A percentile compares a stretch with the other conserved stretches of the same genome.
Conservation (phyloP, 805 yeast species). For the Geotrichum ghanense region DNA sequence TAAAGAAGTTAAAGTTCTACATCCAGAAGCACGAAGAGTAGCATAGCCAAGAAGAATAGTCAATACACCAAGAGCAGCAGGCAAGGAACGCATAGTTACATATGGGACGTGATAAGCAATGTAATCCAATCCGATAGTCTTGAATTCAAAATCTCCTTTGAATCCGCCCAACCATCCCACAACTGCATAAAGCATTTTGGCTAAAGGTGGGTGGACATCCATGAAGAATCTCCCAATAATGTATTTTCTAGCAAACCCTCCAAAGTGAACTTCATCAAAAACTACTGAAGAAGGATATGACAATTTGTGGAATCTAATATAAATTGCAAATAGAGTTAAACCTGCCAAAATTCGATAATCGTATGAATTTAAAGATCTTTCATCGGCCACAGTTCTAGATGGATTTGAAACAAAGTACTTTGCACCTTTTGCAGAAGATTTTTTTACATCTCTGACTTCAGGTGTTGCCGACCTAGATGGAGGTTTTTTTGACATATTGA, state of each 20-base stretch:
- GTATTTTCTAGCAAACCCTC: slow-evolving; percentile 89
- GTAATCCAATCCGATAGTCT: slow-evolving; percentile 36
- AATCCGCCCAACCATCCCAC: slow-evolving; percentile 43
- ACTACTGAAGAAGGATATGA: slow-evolving; percentile 71
- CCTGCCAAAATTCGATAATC: slow-evolving; percentile 17
- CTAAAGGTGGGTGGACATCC: slow-evolving; percentile 67
- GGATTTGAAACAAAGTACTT: slow-evolving; percentile 1
- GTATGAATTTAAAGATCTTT: neutral
- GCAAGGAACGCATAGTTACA: slow-evolving; percentile 43
- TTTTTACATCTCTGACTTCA: neutral
- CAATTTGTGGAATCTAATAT: slow-evolving; percentile 51
- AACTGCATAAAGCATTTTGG: slow-evolving; percentile 45
- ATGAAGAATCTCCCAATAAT: slow-evolving; percentile 50
- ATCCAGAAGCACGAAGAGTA: slow-evolving; percentile 44
- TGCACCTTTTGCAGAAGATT: neutral
- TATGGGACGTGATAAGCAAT: slow-evolving; percentile 34
- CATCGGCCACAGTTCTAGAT: neutral
- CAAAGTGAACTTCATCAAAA: slow-evolving; percentile 90
- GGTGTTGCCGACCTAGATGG: too few relatives aligned
- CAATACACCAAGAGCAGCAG: slow-evolving; percentile 44
- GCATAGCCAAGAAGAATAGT: slow-evolving; percentile 42
- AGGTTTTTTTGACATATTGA: neutral
- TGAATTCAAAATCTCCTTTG: slow-evolving; percentile 35
- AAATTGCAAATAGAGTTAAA: slow-evolving; percentile 40
- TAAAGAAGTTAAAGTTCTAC: slow-evolving; percentile 38